These are phyloP conservation scores for Alternaria longipes DNA, from an alignment of 2,329 filamentous ascomycete species.

Conservation along the genomic window DNA sequence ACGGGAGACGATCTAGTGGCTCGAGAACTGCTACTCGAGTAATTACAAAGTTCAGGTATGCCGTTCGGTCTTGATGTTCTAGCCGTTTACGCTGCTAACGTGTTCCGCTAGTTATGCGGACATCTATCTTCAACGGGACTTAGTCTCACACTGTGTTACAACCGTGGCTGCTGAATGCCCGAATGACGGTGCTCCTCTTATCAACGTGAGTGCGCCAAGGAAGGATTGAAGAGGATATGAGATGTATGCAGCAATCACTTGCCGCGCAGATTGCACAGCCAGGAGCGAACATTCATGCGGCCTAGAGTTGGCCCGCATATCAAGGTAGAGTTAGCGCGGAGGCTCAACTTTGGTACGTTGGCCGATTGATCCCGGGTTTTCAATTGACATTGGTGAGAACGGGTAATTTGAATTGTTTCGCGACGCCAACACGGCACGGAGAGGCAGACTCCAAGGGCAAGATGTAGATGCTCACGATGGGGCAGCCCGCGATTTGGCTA, in stretches of 20 bases:
- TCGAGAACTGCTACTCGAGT: slow-evolving; percentile 2
- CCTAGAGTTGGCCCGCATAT: neutral
- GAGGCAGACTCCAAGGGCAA: neutral
- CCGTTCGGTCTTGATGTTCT: neutral
- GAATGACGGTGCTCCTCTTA: neutral
- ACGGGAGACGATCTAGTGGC: neutral
- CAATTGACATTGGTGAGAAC: neutral
- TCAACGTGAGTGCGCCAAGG: neutral
- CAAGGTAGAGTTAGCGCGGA: neutral
- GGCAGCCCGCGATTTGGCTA: neutral
- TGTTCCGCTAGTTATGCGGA: slow-evolving; percentile 1
- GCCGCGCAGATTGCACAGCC: slow-evolving; percentile 4
- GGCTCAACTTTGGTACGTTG: neutral
- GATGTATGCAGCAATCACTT: neutral
- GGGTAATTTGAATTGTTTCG: slow-evolving; percentile 5
- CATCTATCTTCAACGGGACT: neutral
- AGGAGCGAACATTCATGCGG: neutral
- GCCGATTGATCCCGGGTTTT: neutral
- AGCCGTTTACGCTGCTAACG: neutral
- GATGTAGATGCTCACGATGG: neutral
- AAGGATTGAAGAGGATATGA: neutral
- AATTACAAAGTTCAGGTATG: slow-evolving; percentile 6
- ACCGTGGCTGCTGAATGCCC: slow-evolving; percentile 8
- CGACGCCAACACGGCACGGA: neutral
- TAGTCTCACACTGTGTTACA: neutral